These are phyloP conservation scores for Phytopythium oedochilum DNA, from an alignment of 352 stramenopile genomes.

Conservation along the genomic window DNA sequence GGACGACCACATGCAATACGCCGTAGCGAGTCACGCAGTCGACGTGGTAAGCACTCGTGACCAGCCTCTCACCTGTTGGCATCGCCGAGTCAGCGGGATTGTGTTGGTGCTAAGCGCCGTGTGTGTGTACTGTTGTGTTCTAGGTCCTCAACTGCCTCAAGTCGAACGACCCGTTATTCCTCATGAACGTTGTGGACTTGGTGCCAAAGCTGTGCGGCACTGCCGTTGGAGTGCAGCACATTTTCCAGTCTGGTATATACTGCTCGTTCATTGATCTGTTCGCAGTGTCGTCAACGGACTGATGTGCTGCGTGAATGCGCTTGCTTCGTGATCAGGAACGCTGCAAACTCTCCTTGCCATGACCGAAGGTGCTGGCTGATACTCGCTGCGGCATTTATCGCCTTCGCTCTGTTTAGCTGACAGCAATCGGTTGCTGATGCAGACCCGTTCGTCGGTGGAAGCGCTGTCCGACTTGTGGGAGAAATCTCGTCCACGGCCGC, in stretches of 20 bases:
- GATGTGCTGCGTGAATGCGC: neutral
- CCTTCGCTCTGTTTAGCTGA: neutral
- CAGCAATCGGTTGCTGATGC: neutral
- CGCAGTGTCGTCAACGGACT: neutral
- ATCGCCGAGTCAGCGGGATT: too few species aligned
- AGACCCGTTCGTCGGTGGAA: constrained; percentile 80
- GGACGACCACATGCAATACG: constrained; percentile 59
- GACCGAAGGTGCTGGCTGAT: constrained; percentile 58
- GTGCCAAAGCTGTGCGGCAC: constrained; percentile 68
- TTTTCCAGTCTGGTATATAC: constrained; percentile 72
- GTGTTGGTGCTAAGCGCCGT: neutral
- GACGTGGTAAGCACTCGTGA: constrained; percentile 28
- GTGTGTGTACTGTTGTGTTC: constrained; percentile 10
- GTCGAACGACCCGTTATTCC: constrained; percentile 72
- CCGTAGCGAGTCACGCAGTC: constrained; percentile 30
- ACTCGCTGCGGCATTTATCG: neutral
- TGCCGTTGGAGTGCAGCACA: constrained; percentile 53
- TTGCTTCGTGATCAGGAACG: constrained; percentile 28
- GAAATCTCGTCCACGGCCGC: constrained; percentile 70
- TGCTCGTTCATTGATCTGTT: neutral
- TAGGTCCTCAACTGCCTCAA: constrained; percentile 72
- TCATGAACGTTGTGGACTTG: constrained; percentile 84
- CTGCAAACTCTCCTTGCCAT: constrained; percentile 59
- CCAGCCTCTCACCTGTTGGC: neutral
- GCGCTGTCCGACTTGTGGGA: constrained; percentile 68